phyloP scores from a whole-genome alignment of 352 stramenopile genomes.

The Achlya hypogyna region DNA sequence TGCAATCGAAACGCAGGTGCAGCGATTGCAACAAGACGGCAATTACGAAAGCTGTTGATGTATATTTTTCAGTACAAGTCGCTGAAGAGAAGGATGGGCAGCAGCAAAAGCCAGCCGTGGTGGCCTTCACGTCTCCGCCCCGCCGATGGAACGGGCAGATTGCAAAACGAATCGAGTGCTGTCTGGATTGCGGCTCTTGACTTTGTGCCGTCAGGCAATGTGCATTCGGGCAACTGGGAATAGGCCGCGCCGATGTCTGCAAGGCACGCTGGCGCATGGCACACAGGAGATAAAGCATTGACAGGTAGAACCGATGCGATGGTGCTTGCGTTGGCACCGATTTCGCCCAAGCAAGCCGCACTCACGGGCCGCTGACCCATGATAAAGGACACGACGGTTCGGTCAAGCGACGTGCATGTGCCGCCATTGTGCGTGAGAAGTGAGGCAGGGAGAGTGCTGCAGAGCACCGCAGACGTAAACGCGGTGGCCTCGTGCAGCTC shows the following conservation, averaged over 20 bases:
- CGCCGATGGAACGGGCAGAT: not conserved
- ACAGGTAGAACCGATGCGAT: not conserved
- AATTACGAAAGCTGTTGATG: too few species aligned
- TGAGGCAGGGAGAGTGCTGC: not conserved
- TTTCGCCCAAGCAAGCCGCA: not conserved
- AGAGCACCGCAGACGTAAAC: not conserved
- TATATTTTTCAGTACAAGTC: too few species aligned
- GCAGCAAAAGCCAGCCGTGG: too few species aligned
- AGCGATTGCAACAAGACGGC: too few species aligned
- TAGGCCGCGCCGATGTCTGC: not conserved
- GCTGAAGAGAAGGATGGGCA: too few species aligned
- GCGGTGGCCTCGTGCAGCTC: not conserved
- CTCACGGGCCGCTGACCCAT: not conserved
- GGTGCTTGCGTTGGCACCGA: not conserved
- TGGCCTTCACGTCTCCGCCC: too few species aligned
- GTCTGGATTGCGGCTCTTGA: not conserved
- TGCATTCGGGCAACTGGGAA: not conserved
- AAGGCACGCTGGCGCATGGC: not conserved
- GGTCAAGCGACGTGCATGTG: not conserved
- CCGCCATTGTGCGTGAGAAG: not conserved
- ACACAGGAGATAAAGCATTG: not conserved
- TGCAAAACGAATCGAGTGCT: not conserved
- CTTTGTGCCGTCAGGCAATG: not conserved
- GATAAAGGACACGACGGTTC: slow-evolving; percentile 1
- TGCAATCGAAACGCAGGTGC: too few species aligned